phyloP scores from a whole-genome alignment of 345 rosid species.

The Salix dunnii region DNA sequence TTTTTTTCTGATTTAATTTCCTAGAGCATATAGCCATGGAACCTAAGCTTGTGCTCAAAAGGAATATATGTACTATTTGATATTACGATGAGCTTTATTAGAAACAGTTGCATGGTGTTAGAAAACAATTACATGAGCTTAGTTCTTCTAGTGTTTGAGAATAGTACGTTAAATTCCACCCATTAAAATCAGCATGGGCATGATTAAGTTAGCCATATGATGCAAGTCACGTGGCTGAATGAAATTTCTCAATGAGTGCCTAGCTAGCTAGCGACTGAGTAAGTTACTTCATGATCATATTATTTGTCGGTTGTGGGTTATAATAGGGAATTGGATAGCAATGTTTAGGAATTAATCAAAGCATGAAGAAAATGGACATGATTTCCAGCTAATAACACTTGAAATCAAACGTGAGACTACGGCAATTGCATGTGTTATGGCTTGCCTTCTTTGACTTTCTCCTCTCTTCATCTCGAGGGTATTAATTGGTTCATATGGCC shows the following conservation, averaged over 20 bases:
- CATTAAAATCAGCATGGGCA: too few species aligned
- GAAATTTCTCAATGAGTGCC: background rate
- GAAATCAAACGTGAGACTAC: background rate
- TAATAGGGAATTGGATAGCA: background rate
- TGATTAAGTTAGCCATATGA: too few species aligned
- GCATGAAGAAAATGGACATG: background rate
- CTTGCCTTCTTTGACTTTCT: background rate
- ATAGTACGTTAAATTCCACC: background rate
- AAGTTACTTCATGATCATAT: background rate
- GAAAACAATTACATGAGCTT: background rate
- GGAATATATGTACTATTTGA: background rate
- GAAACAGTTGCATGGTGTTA: background rate
- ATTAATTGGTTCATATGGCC: too few species aligned
- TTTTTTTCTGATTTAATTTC: background rate
- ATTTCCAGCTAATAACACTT: background rate
- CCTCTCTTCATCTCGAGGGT: background rate
- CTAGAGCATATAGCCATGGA: background rate
- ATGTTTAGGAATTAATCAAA: background rate
- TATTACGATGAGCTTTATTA: background rate
- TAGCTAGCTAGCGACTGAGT: background rate
- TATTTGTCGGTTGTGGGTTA: too few species aligned
- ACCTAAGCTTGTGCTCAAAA: too few species aligned
- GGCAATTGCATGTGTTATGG: background rate
- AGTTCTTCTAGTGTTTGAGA: background rate
- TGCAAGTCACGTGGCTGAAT: too few species aligned